Percentiles rank a stretch among this genome's conserved stretches.
Conservation (phyloP, 805 yeast genomes). For the Torulaspora gathmanii region DNA sequence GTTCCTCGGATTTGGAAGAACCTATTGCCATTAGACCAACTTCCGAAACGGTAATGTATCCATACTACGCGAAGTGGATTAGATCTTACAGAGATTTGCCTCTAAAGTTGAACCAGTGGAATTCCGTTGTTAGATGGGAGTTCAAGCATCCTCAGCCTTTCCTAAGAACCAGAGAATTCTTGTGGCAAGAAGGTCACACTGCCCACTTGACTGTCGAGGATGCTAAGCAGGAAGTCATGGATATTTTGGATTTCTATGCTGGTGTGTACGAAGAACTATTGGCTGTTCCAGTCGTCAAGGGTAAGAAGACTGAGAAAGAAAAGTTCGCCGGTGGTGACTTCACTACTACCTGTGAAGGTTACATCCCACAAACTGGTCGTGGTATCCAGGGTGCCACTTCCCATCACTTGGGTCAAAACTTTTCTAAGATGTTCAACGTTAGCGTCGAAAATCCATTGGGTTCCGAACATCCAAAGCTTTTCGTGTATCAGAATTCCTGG, state of each 20-base stretch:
- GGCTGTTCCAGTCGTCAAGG: conserved; percentile 96
- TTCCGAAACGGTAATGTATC: conserved; percentile 99
- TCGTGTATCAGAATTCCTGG: conserved; percentile 97
- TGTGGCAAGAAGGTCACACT: conserved; percentile 99
- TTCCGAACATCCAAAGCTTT: conserved; percentile 75
- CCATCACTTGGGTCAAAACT: conserved; percentile 95
- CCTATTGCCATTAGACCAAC: conserved; percentile 99
- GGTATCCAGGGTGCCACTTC: conserved; percentile 99
- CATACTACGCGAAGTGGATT: conserved; percentile 98
- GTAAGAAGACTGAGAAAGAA: conserved; percentile 94
- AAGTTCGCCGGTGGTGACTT: conserved; percentile 96
- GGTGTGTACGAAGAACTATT: conserved; percentile 82
- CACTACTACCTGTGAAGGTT: conserved; percentile 96
- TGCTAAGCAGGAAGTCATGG: conserved; percentile 77
- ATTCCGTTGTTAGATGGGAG: conserved; percentile 99
- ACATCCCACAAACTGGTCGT: conserved; percentile 96
- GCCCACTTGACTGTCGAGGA: conserved; percentile 83
- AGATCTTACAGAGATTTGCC: conserved; percentile 98
- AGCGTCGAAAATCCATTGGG: conserved; percentile 95
- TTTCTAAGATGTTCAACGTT: conserved; percentile 96
- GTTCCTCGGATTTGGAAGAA: conserved; percentile 88
- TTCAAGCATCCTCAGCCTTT: conserved; percentile 99
- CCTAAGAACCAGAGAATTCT: conserved; percentile 95
- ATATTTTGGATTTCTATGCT: conserved; percentile 81
- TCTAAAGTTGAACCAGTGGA: conserved; percentile 96